Evolutionary conservation across 768 basidiomycete genomes (phyloP).

Genomic region (Melanogaster broomeanus): DNA sequence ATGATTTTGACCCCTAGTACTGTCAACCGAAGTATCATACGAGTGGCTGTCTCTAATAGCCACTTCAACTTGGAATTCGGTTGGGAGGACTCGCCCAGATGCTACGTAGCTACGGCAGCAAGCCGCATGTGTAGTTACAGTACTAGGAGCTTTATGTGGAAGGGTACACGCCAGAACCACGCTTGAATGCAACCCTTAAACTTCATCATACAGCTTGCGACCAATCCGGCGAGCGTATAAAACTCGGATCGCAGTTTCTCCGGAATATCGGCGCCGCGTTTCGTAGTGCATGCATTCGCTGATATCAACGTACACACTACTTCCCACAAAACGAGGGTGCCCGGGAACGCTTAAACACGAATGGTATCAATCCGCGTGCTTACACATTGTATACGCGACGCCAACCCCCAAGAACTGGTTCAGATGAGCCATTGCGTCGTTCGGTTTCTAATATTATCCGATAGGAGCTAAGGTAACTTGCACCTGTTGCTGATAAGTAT

Average conservation of each 20-base stretch:
- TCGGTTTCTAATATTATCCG: too few species aligned
- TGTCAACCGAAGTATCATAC: conserved; percentile 2
- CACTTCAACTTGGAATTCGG: too few species aligned
- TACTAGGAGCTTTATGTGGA: not conserved
- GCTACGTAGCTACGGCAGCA: too few species aligned
- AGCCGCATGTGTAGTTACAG: not conserved
- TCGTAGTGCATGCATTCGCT: not conserved
- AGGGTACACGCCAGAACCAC: conserved; percentile 21
- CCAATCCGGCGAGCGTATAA: not conserved
- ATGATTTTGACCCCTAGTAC: too few species aligned
- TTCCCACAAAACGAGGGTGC: conserved; percentile 20
- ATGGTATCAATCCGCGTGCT: not conserved
- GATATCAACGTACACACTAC: conserved; percentile 22
- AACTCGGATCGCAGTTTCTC: conserved; percentile 11
- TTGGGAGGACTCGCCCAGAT: too few species aligned
- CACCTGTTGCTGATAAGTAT: too few species aligned
- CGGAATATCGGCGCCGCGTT: conserved; percentile 5
- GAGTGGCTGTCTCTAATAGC: not conserved
- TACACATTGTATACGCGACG: conserved; percentile 1
- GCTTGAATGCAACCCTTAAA: conserved; percentile 3
- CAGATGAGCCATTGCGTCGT: too few species aligned
- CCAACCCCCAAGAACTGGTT: not conserved
- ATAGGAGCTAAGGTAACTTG: too few species aligned
- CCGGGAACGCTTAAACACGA: too few species aligned
- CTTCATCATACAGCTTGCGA: too few species aligned